Conservation (phyloP, 768 basidiomycete species). For the Collybiopsis confluens region DNA sequence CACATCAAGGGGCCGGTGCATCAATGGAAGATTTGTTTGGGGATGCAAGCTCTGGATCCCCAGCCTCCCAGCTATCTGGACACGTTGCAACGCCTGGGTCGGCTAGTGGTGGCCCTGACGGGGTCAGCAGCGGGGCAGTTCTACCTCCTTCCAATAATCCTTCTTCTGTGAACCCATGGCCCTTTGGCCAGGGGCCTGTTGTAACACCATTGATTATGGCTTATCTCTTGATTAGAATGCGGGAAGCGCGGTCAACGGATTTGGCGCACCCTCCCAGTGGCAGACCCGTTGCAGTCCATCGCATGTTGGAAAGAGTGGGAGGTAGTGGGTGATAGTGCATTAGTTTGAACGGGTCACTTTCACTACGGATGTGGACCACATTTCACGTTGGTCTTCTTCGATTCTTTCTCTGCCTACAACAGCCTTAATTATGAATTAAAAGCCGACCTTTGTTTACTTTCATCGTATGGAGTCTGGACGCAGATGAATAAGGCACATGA, state of each 20-base stretch:
- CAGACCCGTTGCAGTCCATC: constrained; percentile 58
- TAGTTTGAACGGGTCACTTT: too few relatives aligned
- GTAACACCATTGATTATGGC: constrained; percentile 61
- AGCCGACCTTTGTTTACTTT: too few relatives aligned
- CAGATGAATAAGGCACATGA: too few relatives aligned
- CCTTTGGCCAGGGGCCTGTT: constrained; percentile 10
- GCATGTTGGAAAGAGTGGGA: constrained; percentile 69
- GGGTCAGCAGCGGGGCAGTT: neutral
- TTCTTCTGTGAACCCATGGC: constrained; percentile 17
- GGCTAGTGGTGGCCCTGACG: neutral
- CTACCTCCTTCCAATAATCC: constrained; percentile 4
- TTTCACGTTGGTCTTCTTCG: too few relatives aligned
- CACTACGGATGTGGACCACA: too few relatives aligned
- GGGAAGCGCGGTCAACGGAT: constrained; percentile 59
- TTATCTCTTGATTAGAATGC: constrained; percentile 57
- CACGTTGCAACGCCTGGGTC: neutral
- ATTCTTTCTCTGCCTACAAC: too few relatives aligned
- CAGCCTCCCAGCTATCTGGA: neutral
- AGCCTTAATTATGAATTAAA: too few relatives aligned
- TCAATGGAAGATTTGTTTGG: constrained; percentile 6
- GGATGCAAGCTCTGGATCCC: constrained; percentile 7
- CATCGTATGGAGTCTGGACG: too few relatives aligned
- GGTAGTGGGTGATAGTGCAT: constrained; percentile 42
- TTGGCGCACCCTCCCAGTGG: constrained; percentile 45
- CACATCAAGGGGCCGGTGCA: neutral